Conservation (phyloP, 1,139 yeast genomes). For the Komagataea norvegica region DNA sequence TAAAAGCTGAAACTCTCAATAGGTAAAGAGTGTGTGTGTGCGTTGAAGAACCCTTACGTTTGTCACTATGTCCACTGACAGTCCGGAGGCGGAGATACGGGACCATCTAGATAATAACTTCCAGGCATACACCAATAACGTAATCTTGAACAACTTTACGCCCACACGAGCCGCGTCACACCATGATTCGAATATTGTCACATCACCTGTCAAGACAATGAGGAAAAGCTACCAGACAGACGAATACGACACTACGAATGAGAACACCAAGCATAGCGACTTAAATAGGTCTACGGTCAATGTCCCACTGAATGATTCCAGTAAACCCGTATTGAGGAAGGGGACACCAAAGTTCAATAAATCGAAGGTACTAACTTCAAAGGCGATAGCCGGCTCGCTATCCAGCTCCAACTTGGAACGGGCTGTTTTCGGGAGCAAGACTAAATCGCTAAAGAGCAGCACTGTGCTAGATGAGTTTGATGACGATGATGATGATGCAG, state of each 20-base stretch:
- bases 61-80: slow-evolving; percentile 1
- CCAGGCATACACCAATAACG: slow-evolving; percentile 19
- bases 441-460: slow-evolving; percentile 3
- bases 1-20: background rate
- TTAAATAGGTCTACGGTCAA: slow-evolving; percentile 10
- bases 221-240: slow-evolving; percentile 12
- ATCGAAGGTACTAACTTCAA: background rate
- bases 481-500: slow-evolving; percentile 7
- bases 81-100: slow-evolving; percentile 14
- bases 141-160: slow-evolving; percentile 20
- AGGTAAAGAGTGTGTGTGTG: too few relatives aligned
- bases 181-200: slow-evolving; percentile 21
- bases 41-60: background rate
- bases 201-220: slow-evolving; percentile 22
- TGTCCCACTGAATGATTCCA: slow-evolving; percentile 19
- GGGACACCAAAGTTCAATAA: slow-evolving; percentile 20
- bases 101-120: slow-evolving; percentile 18
- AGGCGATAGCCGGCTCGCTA: slow-evolving; percentile 2
- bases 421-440: slow-evolving; percentile 4
- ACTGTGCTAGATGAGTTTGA: slow-evolving; percentile 7
- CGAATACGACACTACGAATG: slow-evolving; percentile 13
- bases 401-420: slow-evolving; percentile 6
- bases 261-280: slow-evolving; percentile 2
- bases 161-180: slow-evolving; percentile 14
- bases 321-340: slow-evolving; percentile 19